A percentile compares a stretch with the other conserved stretches of the same genome.
phyloP scores from a whole-genome alignment of 1,284 basidiomycete genomes.

The Boletus calvinii region DNA sequence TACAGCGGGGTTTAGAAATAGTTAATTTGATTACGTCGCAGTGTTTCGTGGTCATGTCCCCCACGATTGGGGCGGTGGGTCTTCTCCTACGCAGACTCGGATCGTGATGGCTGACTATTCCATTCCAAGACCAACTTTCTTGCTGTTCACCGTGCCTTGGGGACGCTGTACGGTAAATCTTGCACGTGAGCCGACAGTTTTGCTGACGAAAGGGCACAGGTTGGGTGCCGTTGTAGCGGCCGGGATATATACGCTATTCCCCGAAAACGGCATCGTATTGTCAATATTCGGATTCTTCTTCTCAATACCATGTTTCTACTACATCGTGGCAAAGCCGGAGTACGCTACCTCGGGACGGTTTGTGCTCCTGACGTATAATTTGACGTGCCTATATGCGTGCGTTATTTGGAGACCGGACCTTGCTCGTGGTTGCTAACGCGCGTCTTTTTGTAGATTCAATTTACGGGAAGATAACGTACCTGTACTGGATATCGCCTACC shows the following conservation, averaged over 20 bases:
- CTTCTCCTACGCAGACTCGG: background rate
- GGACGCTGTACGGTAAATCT: slow-evolving; percentile 66
- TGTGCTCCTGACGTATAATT: slow-evolving; percentile 87
- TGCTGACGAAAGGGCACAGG: slow-evolving; percentile 39
- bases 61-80: slow-evolving; percentile 80
- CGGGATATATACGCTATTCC: slow-evolving; percentile 69
- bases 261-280: slow-evolving; percentile 72
- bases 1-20: slow-evolving; percentile 10
- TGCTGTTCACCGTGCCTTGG: slow-evolving; percentile 73
- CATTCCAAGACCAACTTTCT: slow-evolving; percentile 75
- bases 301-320: slow-evolving; percentile 92
- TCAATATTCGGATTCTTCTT: slow-evolving; percentile 87
- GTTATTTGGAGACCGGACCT: slow-evolving; percentile 22
- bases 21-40: slow-evolving; percentile 29
- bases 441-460: slow-evolving; percentile 67
- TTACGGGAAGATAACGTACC: slow-evolving; percentile 68
- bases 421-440: background rate
- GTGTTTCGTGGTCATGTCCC: slow-evolving; percentile 89
- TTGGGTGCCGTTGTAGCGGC: slow-evolving; percentile 80
- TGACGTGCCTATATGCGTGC: slow-evolving; percentile 86
- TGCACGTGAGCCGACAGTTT: background rate
- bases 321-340: slow-evolving; percentile 78
- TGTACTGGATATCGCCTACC: slow-evolving; percentile 71
- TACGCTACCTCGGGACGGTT: slow-evolving; percentile 84
- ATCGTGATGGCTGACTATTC: slow-evolving; percentile 12